Conservation (phyloP, 768 basidiomycete species). For the Chalciporus pseudorubinellus region DNA sequence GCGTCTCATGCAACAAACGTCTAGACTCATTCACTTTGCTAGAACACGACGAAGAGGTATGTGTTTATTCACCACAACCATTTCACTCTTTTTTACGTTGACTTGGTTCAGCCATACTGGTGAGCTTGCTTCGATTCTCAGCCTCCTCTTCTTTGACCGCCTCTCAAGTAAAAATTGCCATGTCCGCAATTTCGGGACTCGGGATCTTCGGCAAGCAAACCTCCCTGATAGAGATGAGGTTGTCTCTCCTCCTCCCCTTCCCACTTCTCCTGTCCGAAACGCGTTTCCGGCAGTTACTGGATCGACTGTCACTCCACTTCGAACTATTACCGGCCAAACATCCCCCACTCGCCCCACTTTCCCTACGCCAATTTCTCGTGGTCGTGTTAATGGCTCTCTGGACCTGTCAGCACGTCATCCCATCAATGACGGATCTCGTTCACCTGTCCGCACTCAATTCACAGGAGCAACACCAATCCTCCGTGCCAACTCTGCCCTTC, state of each 20-base stretch:
- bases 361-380: slow-evolving; percentile 31
- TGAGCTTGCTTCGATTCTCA: slow-evolving; percentile 17
- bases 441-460: slow-evolving; percentile 26
- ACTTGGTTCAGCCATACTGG: slow-evolving; percentile 42
- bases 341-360: slow-evolving; percentile 34
- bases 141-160: background rate
- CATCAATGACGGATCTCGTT: slow-evolving; percentile 21
- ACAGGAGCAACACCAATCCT: slow-evolving; percentile 34
- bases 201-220: slow-evolving; percentile 69
- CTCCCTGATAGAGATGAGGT: slow-evolving; percentile 49
- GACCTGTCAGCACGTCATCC: slow-evolving; percentile 23
- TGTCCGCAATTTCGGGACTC: slow-evolving; percentile 73
- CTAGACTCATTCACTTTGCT: slow-evolving; percentile 74
- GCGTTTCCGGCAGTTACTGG: slow-evolving; percentile 16
- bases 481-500: slow-evolving; percentile 41
- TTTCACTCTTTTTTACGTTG: slow-evolving; percentile 2
- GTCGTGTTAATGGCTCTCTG: slow-evolving; percentile 20
- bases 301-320: slow-evolving; percentile 7
- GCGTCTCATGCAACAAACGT: slow-evolving; percentile 71
- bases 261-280: slow-evolving; percentile 30
- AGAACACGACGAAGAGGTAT: slow-evolving; percentile 80
- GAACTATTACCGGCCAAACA: slow-evolving; percentile 19
- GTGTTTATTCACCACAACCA: slow-evolving; percentile 16
- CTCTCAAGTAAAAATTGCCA: slow-evolving; percentile 75
- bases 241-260: slow-evolving; percentile 31